phyloP scores from a whole-genome alignment of 352 stramenopile species.

The Paralagenidium karlingii region DNA sequence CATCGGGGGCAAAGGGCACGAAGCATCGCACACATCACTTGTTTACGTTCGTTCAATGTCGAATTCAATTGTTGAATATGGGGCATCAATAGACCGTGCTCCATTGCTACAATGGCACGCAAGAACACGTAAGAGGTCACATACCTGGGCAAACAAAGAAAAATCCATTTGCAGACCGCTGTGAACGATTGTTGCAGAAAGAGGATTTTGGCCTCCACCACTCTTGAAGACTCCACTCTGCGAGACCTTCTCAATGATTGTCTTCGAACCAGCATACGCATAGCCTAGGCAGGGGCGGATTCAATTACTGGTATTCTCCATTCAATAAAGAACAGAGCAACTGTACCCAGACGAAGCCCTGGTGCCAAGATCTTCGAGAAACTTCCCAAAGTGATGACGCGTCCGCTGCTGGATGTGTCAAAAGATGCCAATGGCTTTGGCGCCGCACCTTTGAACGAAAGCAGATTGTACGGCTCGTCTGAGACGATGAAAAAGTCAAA shows the following conservation, averaged over 20 bases:
- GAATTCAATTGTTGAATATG: slow-evolving; percentile 39
- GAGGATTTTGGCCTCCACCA: slow-evolving; percentile 82
- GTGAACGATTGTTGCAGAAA: slow-evolving; percentile 81
- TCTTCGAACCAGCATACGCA: slow-evolving; percentile 47
- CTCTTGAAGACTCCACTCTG: slow-evolving; percentile 76
- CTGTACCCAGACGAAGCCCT: slow-evolving; percentile 81
- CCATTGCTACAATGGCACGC: slow-evolving; percentile 20
- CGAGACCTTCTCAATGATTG: slow-evolving; percentile 46
- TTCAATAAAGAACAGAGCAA: no score
- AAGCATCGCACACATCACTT: slow-evolving; percentile 39
- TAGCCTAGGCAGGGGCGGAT: no score
- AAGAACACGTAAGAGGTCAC: slow-evolving; percentile 15
- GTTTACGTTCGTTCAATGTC: no score
- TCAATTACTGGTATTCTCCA: no score
- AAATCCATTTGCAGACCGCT: no score
- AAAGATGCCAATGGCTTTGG: slow-evolving; percentile 56
- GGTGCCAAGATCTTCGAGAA: slow-evolving; percentile 94
- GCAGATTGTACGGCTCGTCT: slow-evolving; percentile 91
- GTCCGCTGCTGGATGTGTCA: slow-evolving; percentile 28
- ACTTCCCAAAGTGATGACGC: slow-evolving; percentile 79
- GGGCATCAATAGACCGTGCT: slow-evolving; percentile 28
- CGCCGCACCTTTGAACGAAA: slow-evolving; percentile 51
- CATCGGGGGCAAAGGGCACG: slow-evolving; percentile 21
- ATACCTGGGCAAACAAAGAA: no score
- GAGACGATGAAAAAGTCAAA: slow-evolving; percentile 82